These are phyloP conservation scores for Acanthamoeba culbertsoni DNA, from an alignment of 208 protist genomes.

Conservation along the genomic window DNA sequence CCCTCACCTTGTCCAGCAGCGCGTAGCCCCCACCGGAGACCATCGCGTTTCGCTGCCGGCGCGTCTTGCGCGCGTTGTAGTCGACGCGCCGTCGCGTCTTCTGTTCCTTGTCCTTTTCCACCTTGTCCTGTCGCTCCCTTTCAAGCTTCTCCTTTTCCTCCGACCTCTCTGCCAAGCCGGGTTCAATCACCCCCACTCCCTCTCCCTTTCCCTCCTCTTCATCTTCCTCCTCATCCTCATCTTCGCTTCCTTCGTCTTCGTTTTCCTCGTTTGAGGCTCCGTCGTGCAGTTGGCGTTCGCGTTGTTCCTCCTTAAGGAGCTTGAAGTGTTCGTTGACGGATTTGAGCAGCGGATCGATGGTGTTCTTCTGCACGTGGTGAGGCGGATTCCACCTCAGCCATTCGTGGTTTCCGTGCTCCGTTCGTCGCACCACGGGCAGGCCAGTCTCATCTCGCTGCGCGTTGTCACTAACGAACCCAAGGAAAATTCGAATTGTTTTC, in stretches of 20 bases:
- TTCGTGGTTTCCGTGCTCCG: neutral
- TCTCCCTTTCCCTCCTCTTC: neutral
- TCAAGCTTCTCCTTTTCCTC: neutral
- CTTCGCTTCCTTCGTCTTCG: neutral
- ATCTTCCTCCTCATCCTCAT: neutral
- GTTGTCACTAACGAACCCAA: neutral
- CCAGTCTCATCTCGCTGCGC: neutral
- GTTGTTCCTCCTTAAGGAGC: neutral
- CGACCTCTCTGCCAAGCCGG: neutral
- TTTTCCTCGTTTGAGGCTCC: neutral
- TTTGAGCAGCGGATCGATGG: slow-evolving; percentile 40
- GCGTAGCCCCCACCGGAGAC: slow-evolving; percentile 1
- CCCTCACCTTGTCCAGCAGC: slow-evolving; percentile 19
- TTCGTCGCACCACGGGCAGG: neutral
- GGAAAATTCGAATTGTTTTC: neutral
- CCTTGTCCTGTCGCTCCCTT: neutral
- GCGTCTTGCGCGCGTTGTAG: slow-evolving; percentile 27
- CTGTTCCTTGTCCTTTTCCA: neutral
- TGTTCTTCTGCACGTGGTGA: slow-evolving; percentile 14
- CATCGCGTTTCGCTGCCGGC: slow-evolving; percentile 13
- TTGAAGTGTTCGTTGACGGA: slow-evolving; percentile 17
- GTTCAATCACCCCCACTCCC: neutral
- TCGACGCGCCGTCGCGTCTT: neutral
- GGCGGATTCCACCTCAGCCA: slow-evolving; percentile 32
- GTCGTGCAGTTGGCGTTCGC: neutral